Conservation (phyloP, 768 basidiomycete genomes). For the Rubroboletus satanas region DNA sequence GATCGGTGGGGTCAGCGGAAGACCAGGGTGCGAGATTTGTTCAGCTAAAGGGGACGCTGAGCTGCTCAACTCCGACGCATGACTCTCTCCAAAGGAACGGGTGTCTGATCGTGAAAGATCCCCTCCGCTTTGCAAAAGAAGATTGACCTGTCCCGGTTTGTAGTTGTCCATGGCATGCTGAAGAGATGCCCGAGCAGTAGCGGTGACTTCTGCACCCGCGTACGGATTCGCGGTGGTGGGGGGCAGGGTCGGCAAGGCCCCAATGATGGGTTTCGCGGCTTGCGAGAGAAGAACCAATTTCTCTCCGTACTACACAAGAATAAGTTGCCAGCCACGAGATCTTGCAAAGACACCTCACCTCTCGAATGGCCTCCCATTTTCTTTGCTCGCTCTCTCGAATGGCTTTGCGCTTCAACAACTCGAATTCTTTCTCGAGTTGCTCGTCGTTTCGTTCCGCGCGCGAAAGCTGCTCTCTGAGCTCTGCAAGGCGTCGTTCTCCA, state of each 20-base stretch:
- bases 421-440: slow-evolving; percentile 63
- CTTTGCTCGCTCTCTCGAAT: slow-evolving; percentile 67
- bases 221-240: slow-evolving; percentile 57
- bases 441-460: slow-evolving; percentile 63
- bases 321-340: neutral
- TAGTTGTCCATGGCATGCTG: slow-evolving; percentile 79
- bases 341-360: slow-evolving; percentile 43
- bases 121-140: slow-evolving; percentile 43
- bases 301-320: slow-evolving; percentile 61
- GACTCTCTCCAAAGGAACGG: slow-evolving; percentile 80
- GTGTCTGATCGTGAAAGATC: slow-evolving; percentile 71
- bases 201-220: slow-evolving; percentile 57
- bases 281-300: slow-evolving; percentile 73
- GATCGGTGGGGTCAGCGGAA: slow-evolving; percentile 44
- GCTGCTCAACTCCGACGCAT: slow-evolving; percentile 65
- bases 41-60: slow-evolving; percentile 38
- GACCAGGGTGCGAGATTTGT: slow-evolving; percentile 29
- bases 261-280: slow-evolving; percentile 59
- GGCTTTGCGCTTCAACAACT: slow-evolving; percentile 71
- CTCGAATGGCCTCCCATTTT: slow-evolving; percentile 80
- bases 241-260: slow-evolving; percentile 63
- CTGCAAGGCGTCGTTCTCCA: slow-evolving; percentile 62
- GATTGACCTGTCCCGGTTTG: slow-evolving; percentile 58
- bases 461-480: slow-evolving; percentile 66
- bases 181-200: slow-evolving; percentile 65